These are phyloP conservation scores for Cyclotella choctawhatcheeana DNA, from an alignment of 108 stramenopile genomes.

Conservation along the genomic window DNA sequence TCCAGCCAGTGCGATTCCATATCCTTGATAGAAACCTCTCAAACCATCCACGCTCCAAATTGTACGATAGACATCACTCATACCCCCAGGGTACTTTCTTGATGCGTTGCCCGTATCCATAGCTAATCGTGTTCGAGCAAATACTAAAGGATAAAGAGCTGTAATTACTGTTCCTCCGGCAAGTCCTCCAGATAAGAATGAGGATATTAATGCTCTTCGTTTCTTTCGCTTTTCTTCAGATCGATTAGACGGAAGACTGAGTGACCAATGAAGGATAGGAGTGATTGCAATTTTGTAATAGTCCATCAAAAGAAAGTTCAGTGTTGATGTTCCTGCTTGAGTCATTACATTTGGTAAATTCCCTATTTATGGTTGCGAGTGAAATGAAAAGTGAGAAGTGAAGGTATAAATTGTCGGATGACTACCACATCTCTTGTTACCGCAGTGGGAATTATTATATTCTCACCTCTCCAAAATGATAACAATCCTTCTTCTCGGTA, in stretches of 20 bases:
- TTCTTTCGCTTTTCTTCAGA: slow-evolving; percentile 50
- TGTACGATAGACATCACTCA: slow-evolving; percentile 70
- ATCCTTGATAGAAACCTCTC: slow-evolving; percentile 96
- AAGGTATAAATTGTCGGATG: too few relatives aligned
- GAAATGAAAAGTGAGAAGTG: not conserved
- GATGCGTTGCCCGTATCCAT: slow-evolving; percentile 88
- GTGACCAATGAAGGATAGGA: slow-evolving; percentile 42
- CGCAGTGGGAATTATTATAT: not conserved
- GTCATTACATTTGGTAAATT: slow-evolving; percentile 83
- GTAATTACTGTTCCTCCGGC: slow-evolving; percentile 96
- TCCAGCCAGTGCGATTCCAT: slow-evolving; percentile 92
- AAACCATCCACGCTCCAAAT: slow-evolving; percentile 87
- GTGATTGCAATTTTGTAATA: slow-evolving; percentile 70
- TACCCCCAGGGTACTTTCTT: slow-evolving; percentile 67
- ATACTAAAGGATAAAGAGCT: slow-evolving; percentile 97
- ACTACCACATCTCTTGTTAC: too few relatives aligned
- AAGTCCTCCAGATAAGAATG: slow-evolving; percentile 93
- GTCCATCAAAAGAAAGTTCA: slow-evolving; percentile 87
- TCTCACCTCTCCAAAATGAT: slow-evolving; percentile 80
- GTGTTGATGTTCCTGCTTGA: slow-evolving; percentile 74
- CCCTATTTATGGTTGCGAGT: slow-evolving; percentile 19
- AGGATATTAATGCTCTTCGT: slow-evolving; percentile 51
- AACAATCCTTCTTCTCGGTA: slow-evolving; percentile 65
- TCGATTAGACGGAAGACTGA: slow-evolving; percentile 47
- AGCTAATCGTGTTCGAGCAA: slow-evolving; percentile 95